Percentiles rank a stretch among this genome's conserved stretches.
These are phyloP conservation scores for Suillus lakei DNA, from an alignment of 768 basidiomycete genomes.

Conservation along the genomic window DNA sequence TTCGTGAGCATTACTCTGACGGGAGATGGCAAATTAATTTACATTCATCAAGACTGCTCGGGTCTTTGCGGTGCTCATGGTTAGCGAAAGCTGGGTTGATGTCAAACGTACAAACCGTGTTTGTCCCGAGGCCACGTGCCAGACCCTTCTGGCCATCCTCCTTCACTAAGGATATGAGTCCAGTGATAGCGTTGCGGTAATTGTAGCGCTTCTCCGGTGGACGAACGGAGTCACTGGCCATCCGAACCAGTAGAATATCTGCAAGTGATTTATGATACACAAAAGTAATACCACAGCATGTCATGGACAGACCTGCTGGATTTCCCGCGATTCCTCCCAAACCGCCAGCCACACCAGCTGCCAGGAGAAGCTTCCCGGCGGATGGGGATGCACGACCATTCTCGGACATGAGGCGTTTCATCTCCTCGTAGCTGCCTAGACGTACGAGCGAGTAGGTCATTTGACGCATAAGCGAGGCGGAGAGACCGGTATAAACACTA, in stretches of 20 bases:
- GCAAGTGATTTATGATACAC: slow-evolving; percentile 10
- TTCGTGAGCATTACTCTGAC: background rate
- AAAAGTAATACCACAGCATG: background rate
- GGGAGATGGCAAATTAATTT: slow-evolving; percentile 25
- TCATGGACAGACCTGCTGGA: slow-evolving; percentile 60
- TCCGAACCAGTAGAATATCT: slow-evolving; percentile 81
- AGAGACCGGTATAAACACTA: slow-evolving; percentile 81
- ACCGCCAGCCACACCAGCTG: slow-evolving; percentile 75
- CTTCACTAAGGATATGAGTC: slow-evolving; percentile 65
- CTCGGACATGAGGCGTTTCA: slow-evolving; percentile 61
- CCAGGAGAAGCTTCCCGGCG: slow-evolving; percentile 57
- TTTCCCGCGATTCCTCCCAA: slow-evolving; percentile 87
- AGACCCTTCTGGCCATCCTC: slow-evolving; percentile 76
- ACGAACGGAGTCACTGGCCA: slow-evolving; percentile 86
- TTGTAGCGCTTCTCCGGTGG: slow-evolving; percentile 75
- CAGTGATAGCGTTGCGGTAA: slow-evolving; percentile 80
- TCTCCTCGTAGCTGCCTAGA: slow-evolving; percentile 79
- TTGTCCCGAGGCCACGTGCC: slow-evolving; percentile 76
- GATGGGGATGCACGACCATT: slow-evolving; percentile 55
- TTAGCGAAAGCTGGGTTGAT: slow-evolving; percentile 5
- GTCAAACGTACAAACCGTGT: slow-evolving; percentile 54
- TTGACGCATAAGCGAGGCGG: slow-evolving; percentile 83
- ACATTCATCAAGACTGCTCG: slow-evolving; percentile 81
- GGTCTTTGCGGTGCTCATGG: slow-evolving; percentile 37
- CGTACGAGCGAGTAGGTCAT: slow-evolving; percentile 92